These are phyloP conservation scores for Erodium maritimum DNA, from an alignment of 345 rosid species.

Conservation along the genomic window DNA sequence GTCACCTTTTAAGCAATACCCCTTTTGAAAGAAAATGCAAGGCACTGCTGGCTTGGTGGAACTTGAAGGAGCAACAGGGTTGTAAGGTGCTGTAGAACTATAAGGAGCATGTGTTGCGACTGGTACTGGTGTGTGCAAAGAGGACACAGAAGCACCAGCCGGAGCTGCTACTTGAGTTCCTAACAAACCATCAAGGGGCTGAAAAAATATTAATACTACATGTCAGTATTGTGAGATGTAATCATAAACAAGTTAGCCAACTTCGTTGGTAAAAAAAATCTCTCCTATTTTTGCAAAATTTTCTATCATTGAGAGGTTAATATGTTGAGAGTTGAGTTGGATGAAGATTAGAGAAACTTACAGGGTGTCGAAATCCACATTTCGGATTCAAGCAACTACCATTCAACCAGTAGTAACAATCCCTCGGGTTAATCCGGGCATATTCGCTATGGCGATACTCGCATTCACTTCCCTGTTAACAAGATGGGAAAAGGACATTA, in stretches of 20 bases:
- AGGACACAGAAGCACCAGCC: conserved; percentile 32
- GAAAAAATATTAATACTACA: conserved; percentile 8
- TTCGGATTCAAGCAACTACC: conserved; percentile 88
- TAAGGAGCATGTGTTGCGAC: conserved; percentile 4
- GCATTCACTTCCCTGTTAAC: conserved; percentile 72
- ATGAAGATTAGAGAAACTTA: conserved; percentile 25
- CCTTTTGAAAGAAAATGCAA: conserved; percentile 75
- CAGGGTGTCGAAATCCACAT: conserved; percentile 90
- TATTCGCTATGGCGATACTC: conserved; percentile 97
- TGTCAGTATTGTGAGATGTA: neutral
- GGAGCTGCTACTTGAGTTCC: conserved; percentile 45
- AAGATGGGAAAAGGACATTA: conserved; percentile 5
- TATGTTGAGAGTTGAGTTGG: too few species aligned
- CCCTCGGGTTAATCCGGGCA: conserved; percentile 89
- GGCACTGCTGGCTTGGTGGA: conserved; percentile 55
- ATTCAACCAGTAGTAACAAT: conserved; percentile 89
- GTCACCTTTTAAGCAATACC: conserved; percentile 76
- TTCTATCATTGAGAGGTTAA: too few species aligned
- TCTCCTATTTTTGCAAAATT: too few species aligned
- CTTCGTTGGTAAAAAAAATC: too few species aligned
- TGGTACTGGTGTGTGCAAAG: conserved; percentile 12
- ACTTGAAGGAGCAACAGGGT: conserved; percentile 16
- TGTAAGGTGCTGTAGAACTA: conserved; percentile 4
- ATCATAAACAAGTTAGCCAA: too few species aligned
- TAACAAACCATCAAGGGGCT: conserved; percentile 89